Evolutionary conservation across 1,284 basidiomycete species (phyloP), one percentile per base, ranked within the genome.

Genomic region (Irpex lacteus): DNA sequence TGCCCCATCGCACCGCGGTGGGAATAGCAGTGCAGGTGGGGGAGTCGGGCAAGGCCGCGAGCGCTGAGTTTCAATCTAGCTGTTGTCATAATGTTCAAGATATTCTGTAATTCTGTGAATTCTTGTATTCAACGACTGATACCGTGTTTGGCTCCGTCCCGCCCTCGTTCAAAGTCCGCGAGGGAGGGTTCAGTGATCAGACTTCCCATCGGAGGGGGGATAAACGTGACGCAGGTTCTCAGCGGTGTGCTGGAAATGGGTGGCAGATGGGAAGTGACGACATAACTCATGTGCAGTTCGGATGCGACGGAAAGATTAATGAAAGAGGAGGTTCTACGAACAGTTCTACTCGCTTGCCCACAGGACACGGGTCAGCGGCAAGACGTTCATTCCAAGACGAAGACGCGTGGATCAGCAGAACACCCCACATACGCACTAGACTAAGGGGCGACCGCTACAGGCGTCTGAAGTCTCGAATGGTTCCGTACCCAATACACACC

Each of bases 311-410:
- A 58, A 49, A 60, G 65, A 61, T 63, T 57, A 54, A 66, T 60
- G 62, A 55, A 59, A 37, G 47, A 36, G 50, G 26, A n/a, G 37
- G 40, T 66, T 63, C 65, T 37, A 58, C 54, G 38, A 36, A 66
- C 49, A 34, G 54, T 66, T 66, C 65, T 66, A 66, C 63, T 66
- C 65, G 65, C 63, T 63, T 62, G 60, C 62, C 11, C 40, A 47
- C 8, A 18, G 11, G 21, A 9, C 26, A 21, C 62, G 62, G 59
- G 61, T 63, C 64, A 65, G 58, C 64, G 64, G 64, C 54, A 61
- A 59, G 32, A 11, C 19, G 32, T 53, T 61, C 53, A 36, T 56
- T 66, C 60, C 50, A 37, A 40, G 50, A 34, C 57, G 32, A 61
- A 44, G 53, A 59, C 65, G 40, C 65, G 62, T 66, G 62, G 65